Evolutionary conservation across 495 filamentous ascomycete genomes (phyloP).

Genomic region (Penicillium turbatum): DNA sequence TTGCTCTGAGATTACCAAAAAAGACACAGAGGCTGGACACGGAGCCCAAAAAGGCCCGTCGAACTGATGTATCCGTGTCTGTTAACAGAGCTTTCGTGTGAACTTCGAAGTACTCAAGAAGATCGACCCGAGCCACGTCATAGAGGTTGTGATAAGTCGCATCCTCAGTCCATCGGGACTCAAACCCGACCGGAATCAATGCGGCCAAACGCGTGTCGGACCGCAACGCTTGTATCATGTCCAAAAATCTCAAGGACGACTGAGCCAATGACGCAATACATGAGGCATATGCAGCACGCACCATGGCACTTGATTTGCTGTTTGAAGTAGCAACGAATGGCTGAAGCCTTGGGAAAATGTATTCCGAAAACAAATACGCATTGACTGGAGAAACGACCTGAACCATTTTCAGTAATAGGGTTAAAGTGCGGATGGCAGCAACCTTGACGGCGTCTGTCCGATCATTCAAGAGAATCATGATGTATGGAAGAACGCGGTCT

Average conservation of each 20-base stretch:
- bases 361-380: constrained; percentile 91
- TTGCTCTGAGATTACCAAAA: constrained; percentile 83
- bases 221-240: constrained; percentile 83
- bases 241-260: constrained; percentile 79
- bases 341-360: constrained; percentile 81
- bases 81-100: constrained; percentile 89
- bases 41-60: constrained; percentile 87
- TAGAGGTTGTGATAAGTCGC: constrained; percentile 75
- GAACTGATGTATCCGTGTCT: constrained; percentile 81
- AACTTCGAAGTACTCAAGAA: constrained; percentile 73
- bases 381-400: constrained; percentile 88
- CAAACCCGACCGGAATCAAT: constrained; percentile 64
- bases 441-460: constrained; percentile 76
- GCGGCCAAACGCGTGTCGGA: constrained; percentile 78
- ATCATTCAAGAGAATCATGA: constrained; percentile 77
- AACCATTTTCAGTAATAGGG: constrained; percentile 84
- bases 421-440: constrained; percentile 76
- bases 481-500: constrained; percentile 87
- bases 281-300: constrained; percentile 86
- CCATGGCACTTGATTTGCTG: constrained; percentile 59
- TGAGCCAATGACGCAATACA: constrained; percentile 89
- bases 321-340: constrained; percentile 56
- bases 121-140: constrained; percentile 71
- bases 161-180: constrained; percentile 60
- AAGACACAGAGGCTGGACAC: constrained; percentile 92